Evolutionary conservation across 305 asterid species (phyloP).

Genomic region (Plantago lanceolata): DNA sequence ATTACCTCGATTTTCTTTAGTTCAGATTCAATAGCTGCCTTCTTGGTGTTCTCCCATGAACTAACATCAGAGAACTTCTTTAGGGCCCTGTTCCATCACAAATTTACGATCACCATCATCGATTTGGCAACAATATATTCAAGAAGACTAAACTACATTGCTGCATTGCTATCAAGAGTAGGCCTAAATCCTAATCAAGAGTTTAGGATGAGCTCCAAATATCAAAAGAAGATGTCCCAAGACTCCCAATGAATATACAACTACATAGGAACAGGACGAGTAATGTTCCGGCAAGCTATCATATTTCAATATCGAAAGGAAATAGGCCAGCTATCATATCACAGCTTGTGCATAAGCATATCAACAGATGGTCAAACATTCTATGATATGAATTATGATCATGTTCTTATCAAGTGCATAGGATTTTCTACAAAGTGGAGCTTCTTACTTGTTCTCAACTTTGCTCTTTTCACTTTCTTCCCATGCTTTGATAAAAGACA

Average conservation of each 20-base stretch:
- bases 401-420: neutral
- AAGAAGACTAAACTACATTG: neutral
- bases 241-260: too few relatives aligned
- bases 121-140: neutral
- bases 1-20: constrained; percentile 70
- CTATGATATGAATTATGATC: neutral
- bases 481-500: constrained; percentile 79
- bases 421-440: neutral
- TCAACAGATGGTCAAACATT: too few relatives aligned
- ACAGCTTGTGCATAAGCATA: neutral
- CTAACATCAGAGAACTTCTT: constrained; percentile 63
- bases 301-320: too few relatives aligned
- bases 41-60: constrained; percentile 83
- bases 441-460: constrained; percentile 78
- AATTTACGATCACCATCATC: neutral
- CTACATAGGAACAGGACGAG: too few relatives aligned
- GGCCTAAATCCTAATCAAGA: too few relatives aligned
- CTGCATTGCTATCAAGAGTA: neutral
- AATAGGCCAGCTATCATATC: neutral
- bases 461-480: constrained; percentile 80
- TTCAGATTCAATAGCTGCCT: constrained; percentile 62
- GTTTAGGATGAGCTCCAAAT: neutral
- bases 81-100: constrained; percentile 54
- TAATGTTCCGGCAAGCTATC: too few relatives aligned
- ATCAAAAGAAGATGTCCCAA: too few relatives aligned